Conservation (phyloP, 1,284 basidiomycete genomes). For the Trametes sp. region DNA sequence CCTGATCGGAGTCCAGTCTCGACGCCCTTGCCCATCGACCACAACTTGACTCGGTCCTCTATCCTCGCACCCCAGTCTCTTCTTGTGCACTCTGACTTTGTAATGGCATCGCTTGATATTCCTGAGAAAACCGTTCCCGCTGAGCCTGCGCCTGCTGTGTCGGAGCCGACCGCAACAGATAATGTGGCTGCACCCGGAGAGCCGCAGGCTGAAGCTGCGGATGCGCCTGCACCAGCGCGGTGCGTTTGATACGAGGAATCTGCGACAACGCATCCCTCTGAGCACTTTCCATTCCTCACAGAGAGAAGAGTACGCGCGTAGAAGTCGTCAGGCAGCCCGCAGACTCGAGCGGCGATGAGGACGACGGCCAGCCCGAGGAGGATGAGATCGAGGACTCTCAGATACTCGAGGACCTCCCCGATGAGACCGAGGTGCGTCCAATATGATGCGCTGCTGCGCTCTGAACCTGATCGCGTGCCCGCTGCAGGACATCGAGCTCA, state of each 20-base stretch:
- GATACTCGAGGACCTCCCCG: conserved; percentile 59
- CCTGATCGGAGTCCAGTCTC: no score
- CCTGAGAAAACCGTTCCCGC: conserved; percentile 9
- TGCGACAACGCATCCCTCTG: not conserved
- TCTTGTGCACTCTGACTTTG: not conserved
- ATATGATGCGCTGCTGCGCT: not conserved
- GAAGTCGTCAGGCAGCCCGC: conserved; percentile 28
- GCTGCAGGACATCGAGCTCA: conserved; percentile 85
- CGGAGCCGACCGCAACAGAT: not conserved
- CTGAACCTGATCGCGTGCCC: not conserved
- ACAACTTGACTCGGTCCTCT: conserved; percentile 4
- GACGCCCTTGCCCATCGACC: conserved; percentile 7
- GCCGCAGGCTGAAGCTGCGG: conserved; percentile 1
- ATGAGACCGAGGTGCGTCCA: conserved; percentile 69
- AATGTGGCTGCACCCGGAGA: conserved; percentile 1
- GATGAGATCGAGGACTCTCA: conserved; percentile 50
- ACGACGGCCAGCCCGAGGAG: conserved; percentile 41
- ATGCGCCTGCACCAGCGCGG: conserved; percentile 1
- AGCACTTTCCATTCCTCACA: not conserved
- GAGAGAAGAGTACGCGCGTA: conserved; percentile 37
- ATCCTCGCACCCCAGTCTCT: conserved; percentile 2
- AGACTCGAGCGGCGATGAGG: conserved; percentile 48
- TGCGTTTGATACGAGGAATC: not conserved
- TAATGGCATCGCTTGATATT: conserved; percentile 7
- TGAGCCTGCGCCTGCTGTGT: not conserved